Conservation (phyloP, 768 basidiomycete genomes). For the Leccinum subgranulosum region DNA sequence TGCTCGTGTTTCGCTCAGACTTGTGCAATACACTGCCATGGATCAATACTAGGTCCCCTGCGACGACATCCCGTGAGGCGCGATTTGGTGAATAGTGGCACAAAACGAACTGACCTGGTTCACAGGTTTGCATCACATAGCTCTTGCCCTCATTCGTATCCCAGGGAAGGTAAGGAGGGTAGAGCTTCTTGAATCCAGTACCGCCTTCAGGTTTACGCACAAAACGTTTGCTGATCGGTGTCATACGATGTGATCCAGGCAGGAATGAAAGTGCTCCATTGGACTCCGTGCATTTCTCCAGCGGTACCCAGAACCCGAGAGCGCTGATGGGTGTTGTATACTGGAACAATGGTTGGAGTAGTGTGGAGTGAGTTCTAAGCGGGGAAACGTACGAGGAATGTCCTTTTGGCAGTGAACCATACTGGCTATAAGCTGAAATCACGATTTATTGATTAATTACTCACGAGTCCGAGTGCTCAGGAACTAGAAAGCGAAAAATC, state of each 20-base stretch:
- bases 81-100: background rate
- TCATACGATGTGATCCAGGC: conserved; percentile 82
- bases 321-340: conserved; percentile 92
- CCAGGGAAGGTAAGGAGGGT: conserved; percentile 26
- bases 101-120: conserved; percentile 50
- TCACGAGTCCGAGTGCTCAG: conserved; percentile 91
- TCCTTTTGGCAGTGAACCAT: background rate
- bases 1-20: conserved; percentile 80
- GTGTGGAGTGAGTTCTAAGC: background rate
- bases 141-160: conserved; percentile 26
- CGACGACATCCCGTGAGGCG: background rate
- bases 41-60: conserved; percentile 89
- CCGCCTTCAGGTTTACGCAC: conserved; percentile 73
- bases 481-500: conserved; percentile 47
- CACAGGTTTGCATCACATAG: conserved; percentile 69
- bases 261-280: conserved; percentile 89
- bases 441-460: conserved; percentile 27
- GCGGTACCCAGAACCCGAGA: conserved; percentile 94
- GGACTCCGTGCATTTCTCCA: conserved; percentile 78
- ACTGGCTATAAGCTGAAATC: conserved; percentile 68
- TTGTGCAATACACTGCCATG: conserved; percentile 93
- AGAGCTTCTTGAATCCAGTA: conserved; percentile 77
- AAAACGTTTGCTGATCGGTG: conserved; percentile 79
- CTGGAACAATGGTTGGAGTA: conserved; percentile 37
- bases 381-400: background rate